phyloP scores from a whole-genome alignment of 257 asterid genomes.

The Nicotiana tabacum region DNA sequence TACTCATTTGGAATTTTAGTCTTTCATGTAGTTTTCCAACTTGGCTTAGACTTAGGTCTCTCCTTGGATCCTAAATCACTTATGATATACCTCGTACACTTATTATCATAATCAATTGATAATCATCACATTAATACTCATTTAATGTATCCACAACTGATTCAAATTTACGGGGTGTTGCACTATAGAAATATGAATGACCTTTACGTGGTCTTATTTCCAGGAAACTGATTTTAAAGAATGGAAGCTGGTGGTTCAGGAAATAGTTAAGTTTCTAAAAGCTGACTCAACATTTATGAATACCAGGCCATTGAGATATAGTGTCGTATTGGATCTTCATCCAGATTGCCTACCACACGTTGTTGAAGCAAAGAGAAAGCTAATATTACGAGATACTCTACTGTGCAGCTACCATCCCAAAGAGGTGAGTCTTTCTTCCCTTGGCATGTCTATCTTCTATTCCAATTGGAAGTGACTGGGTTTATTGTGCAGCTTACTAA shows the following conservation, averaged over 20 bases:
- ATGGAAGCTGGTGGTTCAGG: conserved; percentile 98
- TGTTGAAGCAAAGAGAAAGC: conserved; percentile 56
- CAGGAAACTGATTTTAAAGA: conserved; percentile 97
- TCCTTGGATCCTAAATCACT: too few species aligned
- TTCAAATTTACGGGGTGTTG: too few species aligned
- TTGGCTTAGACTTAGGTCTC: too few species aligned
- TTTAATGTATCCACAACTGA: too few species aligned
- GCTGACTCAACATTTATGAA: conserved; percentile 96
- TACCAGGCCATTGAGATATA: conserved; percentile 87
- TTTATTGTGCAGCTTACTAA: not conserved
- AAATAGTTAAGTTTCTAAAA: conserved; percentile 89
- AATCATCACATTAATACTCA: too few species aligned
- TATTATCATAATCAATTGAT: too few species aligned
- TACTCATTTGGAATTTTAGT: too few species aligned
- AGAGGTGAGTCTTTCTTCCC: conserved; percentile 50
- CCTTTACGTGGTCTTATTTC: conserved; percentile 31
- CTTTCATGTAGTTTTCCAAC: too few species aligned
- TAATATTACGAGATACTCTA: conserved; percentile 75
- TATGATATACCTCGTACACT: too few species aligned
- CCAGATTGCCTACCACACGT: conserved; percentile 67
- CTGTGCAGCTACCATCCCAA: conserved; percentile 88
- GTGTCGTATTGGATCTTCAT: conserved; percentile 78
- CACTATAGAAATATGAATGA: conserved; percentile 14
- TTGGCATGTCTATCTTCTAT: not conserved
- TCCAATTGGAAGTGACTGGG: not conserved